Base-by-base conservation (phyloP, 2,329 filamentous ascomycete species). In the Endoconidiophora laricicola region DNA sequence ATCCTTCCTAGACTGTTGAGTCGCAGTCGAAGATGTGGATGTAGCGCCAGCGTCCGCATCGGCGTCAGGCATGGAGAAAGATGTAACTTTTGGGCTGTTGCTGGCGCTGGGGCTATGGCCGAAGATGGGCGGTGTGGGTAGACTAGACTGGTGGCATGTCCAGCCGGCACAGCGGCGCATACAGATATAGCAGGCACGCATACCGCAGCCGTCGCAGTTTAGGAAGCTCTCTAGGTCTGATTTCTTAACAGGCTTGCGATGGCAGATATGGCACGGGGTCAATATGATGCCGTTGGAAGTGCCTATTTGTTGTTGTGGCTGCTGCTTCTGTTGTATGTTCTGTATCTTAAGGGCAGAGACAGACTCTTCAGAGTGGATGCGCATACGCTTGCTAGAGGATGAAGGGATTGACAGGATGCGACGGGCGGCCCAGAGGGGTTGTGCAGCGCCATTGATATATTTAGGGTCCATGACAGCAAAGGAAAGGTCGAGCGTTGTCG, bases 121-220 rank as follows among this genome's bases (percentile, higher is more conserved):
- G 16, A 3, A 22, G n/a, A 24, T 6, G 16, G 22, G n/a, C 22
- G 20, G 29, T 33, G 5, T 33, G 7, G 18, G 20, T 9, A 6
- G 9, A 37, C 4, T 20, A 22, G 44, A 33, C 16, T 18, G 16
- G 24, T 10, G 20, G 14, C 29, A 39, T 14, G 18, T 22, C 67
- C 69, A 72, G 2, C 74, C 73, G 10, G 71, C 65, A 56, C 81
- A 85, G 56, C 76, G 66, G 23, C 81, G 66, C 42, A 82, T 73
- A 60, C 81, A 85, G n/a, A 85, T 69, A 58, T 74, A 83, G 60
- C 81, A 85, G 0, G 79, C 75, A 40, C 78, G 69, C 54, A 73
- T 66, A 7, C 69, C 67, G 58, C 81, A 85, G 12, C 73, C 70
- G 56, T 73, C 65, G 60, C 81, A 85, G 57, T 77, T 69, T 44